Evolutionary conservation across 495 filamentous ascomycete species (phyloP).

Genomic region (Lasiosphaeriaceae sp.): DNA sequence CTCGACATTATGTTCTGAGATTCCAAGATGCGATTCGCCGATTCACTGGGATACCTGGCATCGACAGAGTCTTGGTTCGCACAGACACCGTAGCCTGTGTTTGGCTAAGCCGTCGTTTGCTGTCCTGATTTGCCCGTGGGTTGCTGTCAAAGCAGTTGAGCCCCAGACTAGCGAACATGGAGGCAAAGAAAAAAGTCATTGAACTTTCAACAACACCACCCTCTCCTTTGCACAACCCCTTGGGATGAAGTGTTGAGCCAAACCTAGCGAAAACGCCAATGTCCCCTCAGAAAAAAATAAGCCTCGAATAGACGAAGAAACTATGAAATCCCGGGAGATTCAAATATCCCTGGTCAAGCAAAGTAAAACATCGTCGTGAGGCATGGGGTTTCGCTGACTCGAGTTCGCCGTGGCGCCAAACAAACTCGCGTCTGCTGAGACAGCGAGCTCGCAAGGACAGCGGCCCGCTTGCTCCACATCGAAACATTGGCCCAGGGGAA

Average conservation of each 20-base stretch:
- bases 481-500: no score
- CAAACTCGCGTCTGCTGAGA: constrained; percentile 4
- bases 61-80: not conserved
- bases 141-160: constrained; percentile 7
- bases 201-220: not conserved
- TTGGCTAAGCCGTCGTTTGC: constrained; percentile 5
- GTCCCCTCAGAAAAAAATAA: no score
- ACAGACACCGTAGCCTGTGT: not conserved
- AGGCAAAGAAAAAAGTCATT: not conserved
- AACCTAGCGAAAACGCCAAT: no score
- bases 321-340: no score
- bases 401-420: not conserved
- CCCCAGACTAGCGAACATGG: not conserved
- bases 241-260: no score
- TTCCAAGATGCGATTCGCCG: not conserved
- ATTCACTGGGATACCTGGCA: not conserved
- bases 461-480: no score
- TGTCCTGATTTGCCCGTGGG: constrained; percentile 9
- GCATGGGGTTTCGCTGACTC: constrained; percentile 2
- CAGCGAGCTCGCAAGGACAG: not conserved
- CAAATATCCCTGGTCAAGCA: no score
- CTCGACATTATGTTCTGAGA: not conserved
- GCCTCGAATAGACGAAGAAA: no score
- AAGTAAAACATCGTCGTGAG: no score
- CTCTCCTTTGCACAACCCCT: not conserved